Percentiles rank a stretch among this genome's conserved stretches.
phyloP scores from a whole-genome alignment of 768 basidiomycete genomes.

The Sutorius australiensis region DNA sequence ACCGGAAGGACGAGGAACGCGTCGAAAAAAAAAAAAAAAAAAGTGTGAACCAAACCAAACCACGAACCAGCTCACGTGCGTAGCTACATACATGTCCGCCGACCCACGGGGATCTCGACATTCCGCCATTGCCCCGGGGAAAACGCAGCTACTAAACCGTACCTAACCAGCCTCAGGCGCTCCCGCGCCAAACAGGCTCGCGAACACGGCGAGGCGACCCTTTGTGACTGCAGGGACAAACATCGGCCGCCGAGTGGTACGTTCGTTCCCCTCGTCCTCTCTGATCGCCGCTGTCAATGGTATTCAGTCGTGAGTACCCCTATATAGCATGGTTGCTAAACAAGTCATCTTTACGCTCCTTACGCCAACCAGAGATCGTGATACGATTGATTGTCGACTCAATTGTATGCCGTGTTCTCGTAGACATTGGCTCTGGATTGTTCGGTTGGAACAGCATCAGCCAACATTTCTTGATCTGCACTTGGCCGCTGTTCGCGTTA shows the following conservation, averaged over 20 bases:
- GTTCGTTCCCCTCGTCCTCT: slow-evolving; percentile 59
- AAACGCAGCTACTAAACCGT: slow-evolving; percentile 36
- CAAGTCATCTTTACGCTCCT: background rate
- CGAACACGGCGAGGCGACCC: slow-evolving; percentile 60
- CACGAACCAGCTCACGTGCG: slow-evolving; percentile 18
- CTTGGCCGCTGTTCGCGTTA: background rate
- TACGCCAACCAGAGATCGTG: slow-evolving; percentile 11
- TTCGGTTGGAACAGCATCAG: background rate
- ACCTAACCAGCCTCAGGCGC: slow-evolving; percentile 25
- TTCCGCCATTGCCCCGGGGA: slow-evolving; percentile 62
- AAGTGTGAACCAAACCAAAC: slow-evolving; percentile 15
- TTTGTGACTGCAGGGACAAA: slow-evolving; percentile 82
- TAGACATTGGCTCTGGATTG: background rate
- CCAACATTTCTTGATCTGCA: background rate
- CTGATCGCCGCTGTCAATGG: slow-evolving; percentile 18
- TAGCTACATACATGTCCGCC: background rate
- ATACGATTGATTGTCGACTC: slow-evolving; percentile 16
- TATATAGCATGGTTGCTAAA: background rate
- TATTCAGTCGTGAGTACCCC: slow-evolving; percentile 6
- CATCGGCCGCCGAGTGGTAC: slow-evolving; percentile 58
- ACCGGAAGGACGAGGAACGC: background rate
- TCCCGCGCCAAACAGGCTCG: slow-evolving; percentile 38
- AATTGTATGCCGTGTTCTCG: background rate
- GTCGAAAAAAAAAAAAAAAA: slow-evolving; percentile 9
- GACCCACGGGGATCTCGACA: slow-evolving; percentile 38